Evolutionary conservation across 1,284 basidiomycete genomes (phyloP), one percentile per base, ranked within the genome.

Genomic region (Thelephora terrestris): DNA sequence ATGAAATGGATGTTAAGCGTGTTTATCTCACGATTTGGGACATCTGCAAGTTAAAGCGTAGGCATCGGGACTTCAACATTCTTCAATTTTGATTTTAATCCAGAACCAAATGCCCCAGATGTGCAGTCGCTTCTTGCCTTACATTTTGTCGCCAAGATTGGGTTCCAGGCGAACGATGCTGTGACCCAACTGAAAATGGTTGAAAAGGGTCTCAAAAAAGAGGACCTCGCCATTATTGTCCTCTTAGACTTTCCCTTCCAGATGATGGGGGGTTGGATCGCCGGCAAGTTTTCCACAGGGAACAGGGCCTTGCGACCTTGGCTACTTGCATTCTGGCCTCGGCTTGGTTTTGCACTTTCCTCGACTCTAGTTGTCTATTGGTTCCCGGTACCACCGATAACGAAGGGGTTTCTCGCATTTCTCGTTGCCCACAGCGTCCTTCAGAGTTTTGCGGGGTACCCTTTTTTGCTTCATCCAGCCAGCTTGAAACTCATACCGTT

Each of bases 211-310:
- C 76, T 99, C 42, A 86, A 83, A 48, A 88, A 93, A 46, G 96
- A 99, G 69, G 96, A 99, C 58, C 76, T 99, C 34, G 94, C 96
- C 4, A 75, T 96, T 21, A 88, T 92, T 2, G 94, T 96, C 27
- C 78, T 99, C 45, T 89, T 99, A 58, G 96, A 99, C 66, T 99
- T 99, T 57, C 96, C 96, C 1, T 96, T 96, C 68, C 95, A 99
- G 69, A 91, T 99, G 50, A 64, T 91, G 50, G 93, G 92, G 34
- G 95, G 95, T 10, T 99, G 91, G 82, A 73, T 96, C n/a, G 92
- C 94, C 0, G 96, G 92, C 2, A 82, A 83, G 57, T 98, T 93
- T 92, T 86, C 89, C 2, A 72, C 79, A 48, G 89, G 88, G 3
- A 75, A 81, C 47, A 74, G 71, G 45, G 86, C 86, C 12, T 71